A percentile compares a stretch with the other conserved stretches of the same genome.
Conservation (phyloP, 805 yeast species). For the Candida ponderosae region DNA sequence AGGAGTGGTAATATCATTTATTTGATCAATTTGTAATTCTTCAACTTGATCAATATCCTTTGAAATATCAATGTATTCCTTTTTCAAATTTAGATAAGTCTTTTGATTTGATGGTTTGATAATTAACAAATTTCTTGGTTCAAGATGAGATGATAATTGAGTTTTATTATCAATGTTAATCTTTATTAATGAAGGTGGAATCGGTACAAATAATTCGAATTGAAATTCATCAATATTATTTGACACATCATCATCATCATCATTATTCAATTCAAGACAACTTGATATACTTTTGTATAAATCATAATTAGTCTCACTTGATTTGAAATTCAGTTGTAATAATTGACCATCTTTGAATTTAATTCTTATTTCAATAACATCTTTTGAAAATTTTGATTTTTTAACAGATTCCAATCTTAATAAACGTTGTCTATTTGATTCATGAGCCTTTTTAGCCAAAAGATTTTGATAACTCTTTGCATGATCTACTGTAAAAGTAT, state of each 20-base stretch:
- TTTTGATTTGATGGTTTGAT: slow-evolving; percentile 21
- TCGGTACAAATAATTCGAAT: slow-evolving; percentile 37
- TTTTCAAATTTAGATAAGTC: slow-evolving; percentile 21
- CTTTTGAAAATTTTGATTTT: slow-evolving; percentile 16
- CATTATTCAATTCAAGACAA: neutral
- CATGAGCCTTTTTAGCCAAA: slow-evolving; percentile 32
- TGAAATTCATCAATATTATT: slow-evolving; percentile 22
- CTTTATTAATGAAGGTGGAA: slow-evolving; percentile 30
- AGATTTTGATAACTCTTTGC: slow-evolving; percentile 46
- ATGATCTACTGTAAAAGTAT: slow-evolving; percentile 43
- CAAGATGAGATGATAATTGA: slow-evolving; percentile 33
- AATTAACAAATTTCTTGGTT: slow-evolving; percentile 36
- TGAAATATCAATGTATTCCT: slow-evolving; percentile 21
- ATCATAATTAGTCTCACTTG: slow-evolving; percentile 29
- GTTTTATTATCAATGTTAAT: slow-evolving; percentile 23
- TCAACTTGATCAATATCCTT: slow-evolving; percentile 24
- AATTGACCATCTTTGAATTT: slow-evolving; percentile 50
- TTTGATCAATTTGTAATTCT: slow-evolving; percentile 12
- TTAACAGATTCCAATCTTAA: slow-evolving; percentile 20
- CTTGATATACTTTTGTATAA: slow-evolving; percentile 21
- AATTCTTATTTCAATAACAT: slow-evolving; percentile 32
- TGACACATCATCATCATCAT: neutral
- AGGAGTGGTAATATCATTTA: slow-evolving; percentile 7
- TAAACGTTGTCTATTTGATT: slow-evolving; percentile 32
- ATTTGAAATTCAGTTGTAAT: slow-evolving; percentile 41